These are phyloP conservation scores for Jacaranda mimosifolia DNA, from an alignment of 257 asterid genomes.

Conservation along the genomic window DNA sequence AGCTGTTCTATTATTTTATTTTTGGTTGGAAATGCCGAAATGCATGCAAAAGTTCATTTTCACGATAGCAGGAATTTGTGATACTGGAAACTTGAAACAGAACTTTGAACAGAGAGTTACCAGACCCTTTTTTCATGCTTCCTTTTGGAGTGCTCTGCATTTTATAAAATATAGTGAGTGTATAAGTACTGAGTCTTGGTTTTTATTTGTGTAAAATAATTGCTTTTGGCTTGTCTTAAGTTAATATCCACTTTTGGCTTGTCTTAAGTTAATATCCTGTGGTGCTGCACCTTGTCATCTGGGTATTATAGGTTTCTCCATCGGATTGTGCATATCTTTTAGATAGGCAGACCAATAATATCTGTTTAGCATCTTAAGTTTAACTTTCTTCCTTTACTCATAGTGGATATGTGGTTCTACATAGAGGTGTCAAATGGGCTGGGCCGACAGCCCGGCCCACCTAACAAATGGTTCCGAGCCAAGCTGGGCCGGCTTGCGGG, in stretches of 20 bases:
- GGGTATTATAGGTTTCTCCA: background rate
- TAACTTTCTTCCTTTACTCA: background rate
- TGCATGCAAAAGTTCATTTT: background rate
- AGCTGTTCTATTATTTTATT: background rate
- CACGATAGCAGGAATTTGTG: background rate
- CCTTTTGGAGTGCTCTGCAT: background rate
- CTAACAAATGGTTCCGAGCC: too few relatives aligned
- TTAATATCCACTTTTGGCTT: background rate
- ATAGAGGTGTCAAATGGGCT: too few relatives aligned
- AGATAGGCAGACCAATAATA: background rate
- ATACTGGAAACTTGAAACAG: background rate
- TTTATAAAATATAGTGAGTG: background rate
- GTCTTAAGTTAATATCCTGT: background rate
- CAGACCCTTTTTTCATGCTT: background rate
- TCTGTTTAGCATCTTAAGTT: background rate
- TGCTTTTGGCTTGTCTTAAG: too few relatives aligned
- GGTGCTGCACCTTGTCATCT: background rate
- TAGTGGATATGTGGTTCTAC: background rate
- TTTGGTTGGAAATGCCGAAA: background rate
- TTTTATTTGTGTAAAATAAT: background rate
- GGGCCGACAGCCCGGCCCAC: too few relatives aligned
- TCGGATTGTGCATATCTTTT: background rate
- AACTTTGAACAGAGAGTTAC: background rate
- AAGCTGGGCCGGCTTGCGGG: too few relatives aligned
- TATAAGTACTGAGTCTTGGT: constrained; percentile 2